phyloP scores from a whole-genome alignment of 108 stramenopile species.

The Aurantiochytrium sp. region DNA sequence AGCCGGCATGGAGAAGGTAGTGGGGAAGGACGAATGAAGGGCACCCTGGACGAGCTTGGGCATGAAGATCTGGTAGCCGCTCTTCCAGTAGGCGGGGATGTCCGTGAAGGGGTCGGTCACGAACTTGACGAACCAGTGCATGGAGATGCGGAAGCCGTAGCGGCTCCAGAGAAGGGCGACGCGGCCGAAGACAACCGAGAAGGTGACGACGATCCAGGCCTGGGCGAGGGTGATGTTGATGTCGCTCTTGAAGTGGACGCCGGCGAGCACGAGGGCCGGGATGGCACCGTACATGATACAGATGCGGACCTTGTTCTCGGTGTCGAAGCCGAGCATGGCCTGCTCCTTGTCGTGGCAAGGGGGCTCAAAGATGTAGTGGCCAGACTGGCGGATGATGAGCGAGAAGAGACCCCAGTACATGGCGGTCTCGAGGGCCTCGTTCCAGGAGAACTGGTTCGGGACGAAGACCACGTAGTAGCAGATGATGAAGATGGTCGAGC shows the following conservation, averaged over 20 bases:
- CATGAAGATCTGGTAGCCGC: conserved; percentile 29
- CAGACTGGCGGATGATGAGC: conserved; percentile 11
- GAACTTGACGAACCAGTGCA: conserved; percentile 29
- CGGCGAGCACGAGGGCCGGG: neutral
- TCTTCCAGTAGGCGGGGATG: conserved; percentile 33
- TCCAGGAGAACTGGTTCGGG: neutral
- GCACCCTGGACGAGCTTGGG: conserved; percentile 32
- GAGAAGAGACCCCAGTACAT: conserved; percentile 32
- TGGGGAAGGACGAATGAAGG: conserved; percentile 11
- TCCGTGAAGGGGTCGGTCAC: conserved; percentile 20
- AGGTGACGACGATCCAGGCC: conserved; percentile 17
- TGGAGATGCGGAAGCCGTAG: conserved; percentile 12
- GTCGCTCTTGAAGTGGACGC: neutral
- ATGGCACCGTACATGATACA: neutral
- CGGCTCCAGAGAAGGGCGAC: conserved; percentile 24
- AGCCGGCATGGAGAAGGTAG: neutral
- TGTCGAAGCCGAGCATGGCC: conserved; percentile 28
- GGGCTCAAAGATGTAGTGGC: conserved; percentile 27
- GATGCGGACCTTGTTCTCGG: conserved; percentile 29
- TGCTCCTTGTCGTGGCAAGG: conserved; percentile 34
- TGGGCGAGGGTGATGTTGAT: conserved; percentile 24
- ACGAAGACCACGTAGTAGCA: conserved; percentile 17
- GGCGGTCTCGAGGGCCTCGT: conserved; percentile 14
- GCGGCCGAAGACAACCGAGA: conserved; percentile 30
- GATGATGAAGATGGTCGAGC: conserved; percentile 18